These are phyloP conservation scores for Heritiera littoralis DNA, from an alignment of 345 rosid genomes.

Conservation along the genomic window DNA sequence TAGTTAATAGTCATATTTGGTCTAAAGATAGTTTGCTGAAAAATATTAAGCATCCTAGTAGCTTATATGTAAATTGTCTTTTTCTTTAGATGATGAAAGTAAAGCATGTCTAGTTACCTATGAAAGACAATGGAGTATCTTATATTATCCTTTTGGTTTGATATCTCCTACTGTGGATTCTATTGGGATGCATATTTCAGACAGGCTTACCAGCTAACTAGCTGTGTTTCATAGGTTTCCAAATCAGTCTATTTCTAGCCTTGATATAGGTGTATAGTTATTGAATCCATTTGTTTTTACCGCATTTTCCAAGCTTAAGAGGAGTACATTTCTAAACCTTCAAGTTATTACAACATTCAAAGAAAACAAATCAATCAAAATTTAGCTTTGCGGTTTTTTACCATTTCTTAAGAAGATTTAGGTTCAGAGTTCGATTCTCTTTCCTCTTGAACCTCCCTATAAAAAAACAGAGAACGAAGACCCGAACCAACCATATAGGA, in stretches of 20 bases:
- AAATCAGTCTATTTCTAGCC: background rate
- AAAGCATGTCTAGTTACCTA: conserved; percentile 12
- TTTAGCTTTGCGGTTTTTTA: too few species aligned
- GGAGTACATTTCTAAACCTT: background rate
- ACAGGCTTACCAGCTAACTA: background rate
- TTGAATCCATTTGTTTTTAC: background rate
- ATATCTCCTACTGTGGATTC: background rate
- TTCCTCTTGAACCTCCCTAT: too few species aligned
- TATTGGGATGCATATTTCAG: background rate
- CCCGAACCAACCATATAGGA: background rate
- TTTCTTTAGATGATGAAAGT: conserved; percentile 14
- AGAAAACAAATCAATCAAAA: background rate
- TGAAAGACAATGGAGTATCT: background rate
- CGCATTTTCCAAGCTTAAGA: background rate
- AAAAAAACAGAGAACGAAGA: background rate
- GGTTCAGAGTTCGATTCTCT: too few species aligned
- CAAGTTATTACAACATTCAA: background rate
- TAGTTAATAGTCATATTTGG: background rate
- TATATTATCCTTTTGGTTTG: background rate
- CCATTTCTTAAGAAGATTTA: too few species aligned
- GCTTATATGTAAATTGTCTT: conserved; percentile 9
- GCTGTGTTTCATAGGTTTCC: background rate
- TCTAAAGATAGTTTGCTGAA: conserved; percentile 12
- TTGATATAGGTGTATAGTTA: background rate
- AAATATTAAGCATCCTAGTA: conserved; percentile 1